phyloP scores from a whole-genome alignment of 352 stramenopile genomes.

The Lagenidium sp. region DNA sequence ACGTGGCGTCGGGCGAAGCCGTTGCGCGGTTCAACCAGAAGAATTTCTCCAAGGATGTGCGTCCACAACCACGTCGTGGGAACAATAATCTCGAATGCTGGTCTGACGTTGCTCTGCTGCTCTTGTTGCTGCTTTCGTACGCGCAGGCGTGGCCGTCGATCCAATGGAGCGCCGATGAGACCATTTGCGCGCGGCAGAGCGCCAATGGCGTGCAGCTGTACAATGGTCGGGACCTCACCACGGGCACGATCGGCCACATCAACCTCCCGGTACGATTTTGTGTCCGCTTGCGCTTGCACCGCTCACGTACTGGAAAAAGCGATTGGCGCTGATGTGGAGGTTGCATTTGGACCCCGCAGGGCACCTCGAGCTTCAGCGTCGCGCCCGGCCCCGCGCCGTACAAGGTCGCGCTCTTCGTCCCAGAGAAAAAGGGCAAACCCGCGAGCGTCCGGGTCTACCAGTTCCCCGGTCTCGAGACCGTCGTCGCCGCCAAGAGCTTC shows the following conservation, averaged over 20 bases:
- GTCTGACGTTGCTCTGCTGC: neutral
- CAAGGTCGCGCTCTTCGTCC: conserved; percentile 82
- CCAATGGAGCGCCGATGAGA: conserved; percentile 88
- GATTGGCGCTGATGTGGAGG: too few relatives aligned
- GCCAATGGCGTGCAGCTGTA: conserved; percentile 73
- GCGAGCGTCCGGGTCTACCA: conserved; percentile 81
- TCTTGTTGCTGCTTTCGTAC: neutral
- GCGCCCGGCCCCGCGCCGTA: conserved; percentile 65
- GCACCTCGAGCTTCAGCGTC: conserved; percentile 80
- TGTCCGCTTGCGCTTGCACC: too few relatives aligned
- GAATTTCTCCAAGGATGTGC: conserved; percentile 68
- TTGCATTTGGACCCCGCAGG: conserved; percentile 15
- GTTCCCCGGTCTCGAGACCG: conserved; percentile 53
- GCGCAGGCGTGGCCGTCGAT: conserved; percentile 82
- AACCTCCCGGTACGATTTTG: conserved; percentile 62
- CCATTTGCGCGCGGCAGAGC: conserved; percentile 71
- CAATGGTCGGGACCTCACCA: conserved; percentile 49
- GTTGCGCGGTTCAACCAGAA: conserved; percentile 83
- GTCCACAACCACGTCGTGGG: conserved; percentile 4
- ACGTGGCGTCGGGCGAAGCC: conserved; percentile 38
- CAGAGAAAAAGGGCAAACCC: conserved; percentile 86
- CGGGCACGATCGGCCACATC: conserved; percentile 59
- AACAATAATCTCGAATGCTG: too few relatives aligned
- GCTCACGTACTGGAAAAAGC: too few relatives aligned
- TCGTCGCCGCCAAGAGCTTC: conserved; percentile 81